phyloP scores from a whole-genome alignment of 139 green algal genomes.

The Chlamydomonas sphaeroides region DNA sequence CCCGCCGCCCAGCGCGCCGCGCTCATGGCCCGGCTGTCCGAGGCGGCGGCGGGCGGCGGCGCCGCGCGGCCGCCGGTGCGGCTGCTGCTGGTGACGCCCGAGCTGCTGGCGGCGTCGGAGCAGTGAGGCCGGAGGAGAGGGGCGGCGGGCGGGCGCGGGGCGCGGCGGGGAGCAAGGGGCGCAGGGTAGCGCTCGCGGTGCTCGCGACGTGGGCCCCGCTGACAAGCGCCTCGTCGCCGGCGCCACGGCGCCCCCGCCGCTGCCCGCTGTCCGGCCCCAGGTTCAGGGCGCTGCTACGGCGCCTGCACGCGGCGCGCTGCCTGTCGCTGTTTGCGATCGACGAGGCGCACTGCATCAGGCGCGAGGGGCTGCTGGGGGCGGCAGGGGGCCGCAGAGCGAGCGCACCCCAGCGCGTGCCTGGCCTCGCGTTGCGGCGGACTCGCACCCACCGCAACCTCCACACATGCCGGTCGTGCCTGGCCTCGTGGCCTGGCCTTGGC shows the following conservation, averaged over 20 bases:
- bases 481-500: too few relatives aligned
- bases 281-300: conserved; percentile 40
- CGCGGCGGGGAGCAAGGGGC: neutral
- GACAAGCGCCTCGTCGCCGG: too few relatives aligned
- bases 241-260: too few relatives aligned
- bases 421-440: too few relatives aligned
- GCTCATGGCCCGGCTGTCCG: conserved; percentile 32
- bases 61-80: neutral
- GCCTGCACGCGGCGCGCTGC: conserved; percentile 19
- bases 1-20: conserved; percentile 26
- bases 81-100: conserved; percentile 71
- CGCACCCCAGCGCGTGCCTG: too few relatives aligned
- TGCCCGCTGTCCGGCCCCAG: conserved; percentile 27
- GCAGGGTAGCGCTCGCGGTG: neutral
- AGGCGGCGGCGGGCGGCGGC: neutral
- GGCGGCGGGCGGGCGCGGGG: too few relatives aligned
- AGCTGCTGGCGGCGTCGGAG: conserved; percentile 58
- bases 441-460: too few relatives aligned
- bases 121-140: neutral
- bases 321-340: conserved; percentile 67
- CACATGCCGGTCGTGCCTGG: too few relatives aligned
- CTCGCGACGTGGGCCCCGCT: too few relatives aligned
- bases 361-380: neutral
- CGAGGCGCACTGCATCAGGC: conserved; percentile 73
- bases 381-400: too few relatives aligned